Conservation (phyloP, 768 basidiomycete genomes). For the Suillus cothurnatus region DNA sequence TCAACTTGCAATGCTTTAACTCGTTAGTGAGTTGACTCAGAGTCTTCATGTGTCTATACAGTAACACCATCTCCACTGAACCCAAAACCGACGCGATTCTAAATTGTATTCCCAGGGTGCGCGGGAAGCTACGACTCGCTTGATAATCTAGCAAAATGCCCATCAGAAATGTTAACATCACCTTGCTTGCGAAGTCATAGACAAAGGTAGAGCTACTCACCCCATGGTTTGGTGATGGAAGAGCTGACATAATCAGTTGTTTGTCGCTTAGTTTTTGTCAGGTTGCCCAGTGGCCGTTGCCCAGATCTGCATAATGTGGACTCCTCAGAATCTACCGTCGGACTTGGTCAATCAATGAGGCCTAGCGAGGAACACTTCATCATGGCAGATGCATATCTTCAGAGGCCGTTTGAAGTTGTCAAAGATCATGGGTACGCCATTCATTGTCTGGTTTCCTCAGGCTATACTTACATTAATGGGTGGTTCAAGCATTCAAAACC, state of each 20-base stretch:
- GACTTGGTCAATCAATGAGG: slow-evolving; percentile 64
- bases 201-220: background rate
- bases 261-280: background rate
- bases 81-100: slow-evolving; percentile 96
- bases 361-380: too few species aligned
- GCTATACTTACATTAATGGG: slow-evolving; percentile 77
- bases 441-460: slow-evolving; percentile 89
- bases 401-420: slow-evolving; percentile 72
- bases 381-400: slow-evolving; percentile 69
- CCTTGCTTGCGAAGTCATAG: background rate
- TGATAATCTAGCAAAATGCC: slow-evolving; percentile 58
- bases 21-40: too few species aligned
- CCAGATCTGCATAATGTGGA: slow-evolving; percentile 22
- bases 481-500: slow-evolving; percentile 44
- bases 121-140: slow-evolving; percentile 39
- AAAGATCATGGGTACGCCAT: slow-evolving; percentile 90
- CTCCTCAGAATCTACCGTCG: slow-evolving; percentile 56
- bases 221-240: background rate
- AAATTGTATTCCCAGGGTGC: background rate
- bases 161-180: background rate
- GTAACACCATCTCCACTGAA: slow-evolving; percentile 97
- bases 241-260: slow-evolving; percentile 1
- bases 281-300: too few species aligned
- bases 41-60: slow-evolving; percentile 28
- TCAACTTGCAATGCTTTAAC: too few species aligned